Evolutionary conservation across 2,329 filamentous ascomycete genomes (phyloP), one percentile per base, ranked within the genome.

Genomic region (Aspergillus neoniger): DNA sequence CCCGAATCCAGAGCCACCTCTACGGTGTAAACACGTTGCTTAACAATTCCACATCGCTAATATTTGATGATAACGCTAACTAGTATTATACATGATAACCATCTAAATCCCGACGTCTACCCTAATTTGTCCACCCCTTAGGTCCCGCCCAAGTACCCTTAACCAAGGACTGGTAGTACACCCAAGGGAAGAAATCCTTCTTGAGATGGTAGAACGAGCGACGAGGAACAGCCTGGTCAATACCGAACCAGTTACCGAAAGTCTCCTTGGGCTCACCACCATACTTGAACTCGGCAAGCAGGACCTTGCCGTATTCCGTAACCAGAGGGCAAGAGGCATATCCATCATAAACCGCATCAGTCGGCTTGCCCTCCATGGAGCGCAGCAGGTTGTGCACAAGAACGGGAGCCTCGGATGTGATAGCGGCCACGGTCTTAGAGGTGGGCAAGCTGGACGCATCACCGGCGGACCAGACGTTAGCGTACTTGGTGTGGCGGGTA

Each of bases 121-220:
- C 15, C 12, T 62, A 61, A 12, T 59, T 58, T 15, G 60, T 7
- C 76, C 75, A 86, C 0, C 85, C 85, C 70, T 83, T 85, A 0
- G 85, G 84, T 5, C 86, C 86, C 21, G 77, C 85, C 86, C 86
- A 88, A 7, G 79, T 84, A 5, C 86, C 86, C 74, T 85, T 87
- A 6, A 88, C 80, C 81, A 87, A 83, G 39, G 79, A 80, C 39
- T 83, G 81, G 56, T 79, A 81, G 73, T 88, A 88, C 2, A 88
- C 86, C 86, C 86, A 88, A 0, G 86, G 86, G 74, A 88, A 88
- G 67, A 88, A 88, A 68, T 88, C 82, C 75, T 86, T 88, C 78
- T 88, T 88, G 48, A 88, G 65, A 66, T 87, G 77, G 65, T 86
- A 88, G 68, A 88, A 88, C 0, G 81, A 76, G 3, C 81, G 80